Evolutionary conservation across 2,329 filamentous ascomycete species (phyloP), one percentile per base, ranked within the genome.

Genomic region (Chalaropsis ovoidea): DNA sequence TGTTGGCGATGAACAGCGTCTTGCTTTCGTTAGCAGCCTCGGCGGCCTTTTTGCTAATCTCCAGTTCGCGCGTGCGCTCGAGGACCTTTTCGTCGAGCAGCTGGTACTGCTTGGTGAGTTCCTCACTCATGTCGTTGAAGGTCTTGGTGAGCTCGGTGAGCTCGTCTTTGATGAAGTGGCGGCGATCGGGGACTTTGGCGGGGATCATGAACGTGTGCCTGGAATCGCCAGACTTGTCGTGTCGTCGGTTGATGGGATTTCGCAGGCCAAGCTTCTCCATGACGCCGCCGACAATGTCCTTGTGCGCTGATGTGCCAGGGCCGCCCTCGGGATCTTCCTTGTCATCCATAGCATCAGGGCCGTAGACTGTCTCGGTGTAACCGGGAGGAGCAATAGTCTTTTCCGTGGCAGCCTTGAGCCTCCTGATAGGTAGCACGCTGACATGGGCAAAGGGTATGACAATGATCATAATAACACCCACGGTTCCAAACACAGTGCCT

Each of bases 11-110:
- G 77, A 97, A 97, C 8, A 97, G 80, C 0, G 94, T 97, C 77
- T 99, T 99, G 79, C 90, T 95, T 76, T 96, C 89, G 71, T 96
- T 96, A 2, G 92, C 92, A n/a, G 89, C 88, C 74, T 96, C 92
- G 0, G 92, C 92, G 0, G 90, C 90, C 76, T 90, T 90, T 74
- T 96, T 96, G 77, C 88, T 95, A 68, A 90, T 84, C 72, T 95
- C 90, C 0, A 96, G 79, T 74, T 96, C 89, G 43, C 83, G 83
- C 0, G 92, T 96, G 65, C 92, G 82, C 73, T 92, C 86, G 6
- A 84, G 84, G 0, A 96, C 92, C 70, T 93, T 87, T 66, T 93
- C 86, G 73, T 96, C 92, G 0, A 96, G 78, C 11, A 84, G 86
- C 39, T 86, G 85, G 72, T 96, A 96, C 71, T 96, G 91, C 75